Evolutionary conservation across 352 stramenopile species (phyloP).

Genomic region (Thalassiosira oceanica): DNA sequence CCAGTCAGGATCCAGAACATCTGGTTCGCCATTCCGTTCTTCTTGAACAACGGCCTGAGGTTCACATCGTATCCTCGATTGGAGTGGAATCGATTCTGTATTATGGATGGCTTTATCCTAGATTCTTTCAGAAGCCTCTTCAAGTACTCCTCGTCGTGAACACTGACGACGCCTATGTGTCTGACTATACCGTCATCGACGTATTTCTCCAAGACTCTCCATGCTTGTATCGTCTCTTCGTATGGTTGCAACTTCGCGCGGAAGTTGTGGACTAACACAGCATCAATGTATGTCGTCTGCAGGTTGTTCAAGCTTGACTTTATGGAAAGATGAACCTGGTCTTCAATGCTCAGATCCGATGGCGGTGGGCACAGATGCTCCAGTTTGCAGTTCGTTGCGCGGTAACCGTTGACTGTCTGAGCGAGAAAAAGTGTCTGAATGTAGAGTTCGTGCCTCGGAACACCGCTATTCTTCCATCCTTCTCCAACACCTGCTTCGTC

Average conservation of each 20-base stretch:
- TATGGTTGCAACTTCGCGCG: constrained; percentile 34
- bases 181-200: constrained; percentile 44
- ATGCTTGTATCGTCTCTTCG: constrained; percentile 58
- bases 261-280: constrained; percentile 45
- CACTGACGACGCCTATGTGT: constrained; percentile 62
- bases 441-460: constrained; percentile 32
- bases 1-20: constrained; percentile 45
- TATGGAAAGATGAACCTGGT: constrained; percentile 40
- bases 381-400: constrained; percentile 13
- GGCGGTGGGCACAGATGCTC: constrained; percentile 13
- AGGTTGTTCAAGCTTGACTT: constrained; percentile 32
- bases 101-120: constrained; percentile 51
- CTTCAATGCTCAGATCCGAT: constrained; percentile 24
- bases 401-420: constrained; percentile 19
- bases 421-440: constrained; percentile 33
- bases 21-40: constrained; percentile 27
- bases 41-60: constrained; percentile 24
- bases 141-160: constrained; percentile 50
- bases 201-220: constrained; percentile 54
- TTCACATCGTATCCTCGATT: constrained; percentile 28
- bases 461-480: constrained; percentile 37
- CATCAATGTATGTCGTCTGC: constrained; percentile 35
- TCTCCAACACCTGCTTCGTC: constrained; percentile 57
- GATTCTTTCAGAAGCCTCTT: constrained; percentile 47
- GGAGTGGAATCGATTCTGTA: constrained; percentile 49